Evolutionary conservation across 2,329 filamentous ascomycete genomes (phyloP), one percentile per base, ranked within the genome.

Genomic region (Talaromyces sp.): DNA sequence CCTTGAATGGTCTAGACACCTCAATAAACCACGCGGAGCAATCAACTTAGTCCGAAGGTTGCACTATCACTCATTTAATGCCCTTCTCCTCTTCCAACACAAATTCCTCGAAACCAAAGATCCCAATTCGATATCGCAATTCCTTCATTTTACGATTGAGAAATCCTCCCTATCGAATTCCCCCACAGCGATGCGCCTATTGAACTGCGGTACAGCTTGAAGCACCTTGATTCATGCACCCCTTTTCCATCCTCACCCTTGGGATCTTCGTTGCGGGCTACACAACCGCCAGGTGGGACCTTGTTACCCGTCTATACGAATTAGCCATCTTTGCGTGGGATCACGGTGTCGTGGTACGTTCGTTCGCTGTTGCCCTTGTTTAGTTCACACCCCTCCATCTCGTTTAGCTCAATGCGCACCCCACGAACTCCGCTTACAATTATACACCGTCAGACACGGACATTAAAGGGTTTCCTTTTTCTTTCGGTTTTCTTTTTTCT

Each of bases 261-360:
- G 91, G 89, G 79, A 97, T 99, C 80, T 99, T 99, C 81, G 89
- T 97, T 83, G 93, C 94, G 80, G 94, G 94, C 76, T 99, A 99
- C 83, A 97, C 93, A 75, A 99, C 94, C 78, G 94, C 94, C 72
- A 89, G 94, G 82, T 99, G 94, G 92, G 94, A 97, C 78, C 87
- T 99, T 59, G 91, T 97, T 64, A 97, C 93, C 66, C 88, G 92
- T 68, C 83, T 97, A 67, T 96, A 97, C 87, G 93, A 99, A 77
- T 86, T 99, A 68, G 89, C 91, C 64, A 89, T 96, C 62, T 99
- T 97, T 75, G 94, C 95, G 64, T 97, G 92, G 91, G 90, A 97
- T 75, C 90, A 97, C 90, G 91, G 93, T 71, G 94, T 99, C 68
- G 89, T 97, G 72, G 91, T 96, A 79, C 69, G 88, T 80, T 42